Conservation (phyloP, 2,329 filamentous ascomycete species). For the Akanthomyces lecanii region DNA sequence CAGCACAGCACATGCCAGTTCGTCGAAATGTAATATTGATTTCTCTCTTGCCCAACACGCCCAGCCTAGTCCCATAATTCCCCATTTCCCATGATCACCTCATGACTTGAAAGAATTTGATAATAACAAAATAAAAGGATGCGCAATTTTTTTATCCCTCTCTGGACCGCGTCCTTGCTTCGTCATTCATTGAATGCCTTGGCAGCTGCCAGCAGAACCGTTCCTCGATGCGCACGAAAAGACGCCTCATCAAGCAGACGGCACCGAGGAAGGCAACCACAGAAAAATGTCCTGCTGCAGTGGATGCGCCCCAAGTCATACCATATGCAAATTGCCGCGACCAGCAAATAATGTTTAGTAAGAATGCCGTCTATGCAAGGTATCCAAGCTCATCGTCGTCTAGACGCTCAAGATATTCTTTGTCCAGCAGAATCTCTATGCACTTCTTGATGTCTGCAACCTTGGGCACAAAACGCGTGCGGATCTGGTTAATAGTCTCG, state of each 20-base stretch:
- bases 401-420: constrained; percentile 94
- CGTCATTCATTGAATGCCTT: not conserved
- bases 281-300: not conserved
- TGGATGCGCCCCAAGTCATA: not conserved
- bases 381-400: constrained; percentile 95
- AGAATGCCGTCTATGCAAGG: constrained; percentile 58
- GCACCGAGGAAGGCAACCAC: not conserved
- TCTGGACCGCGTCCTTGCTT: not conserved
- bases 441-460: constrained; percentile 98
- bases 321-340: not conserved
- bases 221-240: not conserved
- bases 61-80: not conserved
- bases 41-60: not conserved
- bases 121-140: not conserved
- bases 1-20: no score
- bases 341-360: not conserved
- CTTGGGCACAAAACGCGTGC: constrained; percentile 86
- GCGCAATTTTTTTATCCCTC: not conserved
- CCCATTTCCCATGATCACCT: no score
- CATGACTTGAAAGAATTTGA: not conserved
- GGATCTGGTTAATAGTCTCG: constrained; percentile 95
- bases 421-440: constrained; percentile 96
- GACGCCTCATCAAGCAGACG: not conserved
- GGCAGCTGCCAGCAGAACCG: not conserved
- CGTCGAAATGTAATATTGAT: not conserved